phyloP scores from a whole-genome alignment of 257 asterid genomes.

The Fraxinus americana region DNA sequence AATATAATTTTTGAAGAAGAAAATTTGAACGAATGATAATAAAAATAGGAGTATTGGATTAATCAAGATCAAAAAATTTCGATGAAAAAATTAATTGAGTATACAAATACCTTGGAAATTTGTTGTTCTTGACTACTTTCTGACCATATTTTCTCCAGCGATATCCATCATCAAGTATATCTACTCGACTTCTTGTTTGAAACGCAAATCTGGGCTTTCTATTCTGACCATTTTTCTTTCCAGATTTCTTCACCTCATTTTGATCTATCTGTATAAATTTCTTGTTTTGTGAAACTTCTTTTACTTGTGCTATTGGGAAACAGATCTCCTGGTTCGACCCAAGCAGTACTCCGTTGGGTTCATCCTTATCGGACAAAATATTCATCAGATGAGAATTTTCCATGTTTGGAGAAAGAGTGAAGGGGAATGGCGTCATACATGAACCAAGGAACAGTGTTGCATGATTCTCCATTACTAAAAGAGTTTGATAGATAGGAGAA shows the following conservation, averaged over 20 bases:
- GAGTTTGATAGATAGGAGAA: too few species aligned
- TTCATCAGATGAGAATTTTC: background rate
- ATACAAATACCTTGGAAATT: slow-evolving; percentile 53
- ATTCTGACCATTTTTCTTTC: slow-evolving; percentile 17
- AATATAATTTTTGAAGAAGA: too few species aligned
- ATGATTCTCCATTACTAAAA: slow-evolving; percentile 27
- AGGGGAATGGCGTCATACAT: background rate
- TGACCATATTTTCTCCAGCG: slow-evolving; percentile 80
- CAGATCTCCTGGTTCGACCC: background rate
- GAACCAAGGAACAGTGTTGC: slow-evolving; percentile 15
- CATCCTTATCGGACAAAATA: background rate
- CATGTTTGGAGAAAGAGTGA: slow-evolving; percentile 10
- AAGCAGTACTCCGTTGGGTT: background rate
- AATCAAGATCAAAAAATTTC: too few species aligned
- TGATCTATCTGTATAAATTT: background rate
- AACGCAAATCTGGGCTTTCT: slow-evolving; percentile 55
- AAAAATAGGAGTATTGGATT: too few species aligned
- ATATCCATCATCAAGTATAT: slow-evolving; percentile 72
- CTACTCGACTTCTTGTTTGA: slow-evolving; percentile 62
- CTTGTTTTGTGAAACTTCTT: background rate
- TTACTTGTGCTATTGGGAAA: too few species aligned
- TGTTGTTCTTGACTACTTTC: slow-evolving; percentile 66
- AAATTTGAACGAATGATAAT: too few species aligned
- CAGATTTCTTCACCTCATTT: slow-evolving; percentile 20
- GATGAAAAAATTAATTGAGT: too few species aligned